phyloP scores from a whole-genome alignment of 202 grass and related monocot genomes.

The Hordeum pubiflorum region DNA sequence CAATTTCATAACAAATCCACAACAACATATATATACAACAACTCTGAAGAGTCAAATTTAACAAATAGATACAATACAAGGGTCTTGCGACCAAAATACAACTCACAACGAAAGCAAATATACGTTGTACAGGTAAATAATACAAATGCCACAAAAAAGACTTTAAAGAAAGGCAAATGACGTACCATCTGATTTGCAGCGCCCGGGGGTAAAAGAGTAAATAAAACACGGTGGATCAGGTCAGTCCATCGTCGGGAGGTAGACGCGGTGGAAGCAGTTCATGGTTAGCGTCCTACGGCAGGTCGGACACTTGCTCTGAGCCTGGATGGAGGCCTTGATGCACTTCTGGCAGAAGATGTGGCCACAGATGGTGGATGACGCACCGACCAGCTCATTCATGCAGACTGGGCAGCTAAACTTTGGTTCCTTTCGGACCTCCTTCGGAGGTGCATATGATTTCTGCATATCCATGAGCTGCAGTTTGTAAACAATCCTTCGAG shows the following conservation, averaged over 20 bases:
- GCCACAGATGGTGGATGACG: conserved; percentile 71
- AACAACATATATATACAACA: too few relatives aligned
- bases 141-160: too few relatives aligned
- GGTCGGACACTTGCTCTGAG: conserved; percentile 75
- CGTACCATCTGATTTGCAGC: too few relatives aligned
- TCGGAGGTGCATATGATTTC: neutral
- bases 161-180: too few relatives aligned
- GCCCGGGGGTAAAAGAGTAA: too few relatives aligned
- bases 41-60: too few relatives aligned
- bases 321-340: conserved; percentile 43
- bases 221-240: neutral
- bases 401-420: conserved; percentile 59
- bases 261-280: conserved; percentile 51
- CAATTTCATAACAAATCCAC: too few relatives aligned
- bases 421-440: neutral
- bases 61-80: too few relatives aligned
- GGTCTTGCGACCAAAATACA: too few relatives aligned
- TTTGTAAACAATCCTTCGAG: neutral
- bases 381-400: conserved; percentile 39
- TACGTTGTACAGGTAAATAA: too few relatives aligned
- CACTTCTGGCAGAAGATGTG: conserved; percentile 80
- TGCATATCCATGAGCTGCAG: neutral
- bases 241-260: conserved; percentile 38
- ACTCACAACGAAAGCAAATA: too few relatives aligned
- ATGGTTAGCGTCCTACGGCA: conserved; percentile 46